These are phyloP conservation scores for Wickerhamomyces sp. DNA, from an alignment of 1,139 yeast species.

Conservation along the genomic window DNA sequence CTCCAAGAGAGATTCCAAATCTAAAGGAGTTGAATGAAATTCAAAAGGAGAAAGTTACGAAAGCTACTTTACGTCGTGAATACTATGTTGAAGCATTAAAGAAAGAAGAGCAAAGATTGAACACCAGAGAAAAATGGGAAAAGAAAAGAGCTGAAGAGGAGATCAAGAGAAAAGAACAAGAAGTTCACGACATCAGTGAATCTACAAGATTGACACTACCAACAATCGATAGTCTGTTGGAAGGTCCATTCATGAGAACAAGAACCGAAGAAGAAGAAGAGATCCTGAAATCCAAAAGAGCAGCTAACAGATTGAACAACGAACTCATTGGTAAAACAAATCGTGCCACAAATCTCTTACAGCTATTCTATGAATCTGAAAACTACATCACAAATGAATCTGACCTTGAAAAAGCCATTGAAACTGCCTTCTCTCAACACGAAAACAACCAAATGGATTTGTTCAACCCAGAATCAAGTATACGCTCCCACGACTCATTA, in stretches of 20 bases:
- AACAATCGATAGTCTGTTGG: constrained; percentile 63
- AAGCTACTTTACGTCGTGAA: constrained; percentile 67
- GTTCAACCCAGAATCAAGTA: constrained; percentile 1
- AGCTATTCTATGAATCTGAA: constrained; percentile 66
- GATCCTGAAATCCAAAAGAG: constrained; percentile 45
- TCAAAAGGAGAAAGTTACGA: constrained; percentile 51
- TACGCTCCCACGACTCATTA: constrained; percentile 15
- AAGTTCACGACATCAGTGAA: constrained; percentile 32
- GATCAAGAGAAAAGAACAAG: constrained; percentile 29
- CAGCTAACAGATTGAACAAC: constrained; percentile 43
- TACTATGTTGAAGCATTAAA: constrained; percentile 65
- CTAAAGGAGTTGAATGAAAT: constrained; percentile 36
- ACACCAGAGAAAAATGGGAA: constrained; percentile 27
- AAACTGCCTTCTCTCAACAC: constrained; percentile 25
- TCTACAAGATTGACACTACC: constrained; percentile 72
- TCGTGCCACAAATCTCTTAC: constrained; percentile 54
- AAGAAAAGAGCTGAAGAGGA: constrained; percentile 29
- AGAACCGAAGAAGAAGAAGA: constrained; percentile 65
- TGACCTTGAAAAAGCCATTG: constrained; percentile 28
- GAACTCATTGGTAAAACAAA: constrained; percentile 39
- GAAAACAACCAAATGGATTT: not conserved
- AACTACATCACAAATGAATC: constrained; percentile 37
- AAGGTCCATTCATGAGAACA: constrained; percentile 65
- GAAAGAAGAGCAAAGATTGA: constrained; percentile 52
- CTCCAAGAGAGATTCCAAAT: constrained; percentile 28